phyloP scores from a whole-genome alignment of 768 basidiomycete species.

The Exsudoporus frostii region DNA sequence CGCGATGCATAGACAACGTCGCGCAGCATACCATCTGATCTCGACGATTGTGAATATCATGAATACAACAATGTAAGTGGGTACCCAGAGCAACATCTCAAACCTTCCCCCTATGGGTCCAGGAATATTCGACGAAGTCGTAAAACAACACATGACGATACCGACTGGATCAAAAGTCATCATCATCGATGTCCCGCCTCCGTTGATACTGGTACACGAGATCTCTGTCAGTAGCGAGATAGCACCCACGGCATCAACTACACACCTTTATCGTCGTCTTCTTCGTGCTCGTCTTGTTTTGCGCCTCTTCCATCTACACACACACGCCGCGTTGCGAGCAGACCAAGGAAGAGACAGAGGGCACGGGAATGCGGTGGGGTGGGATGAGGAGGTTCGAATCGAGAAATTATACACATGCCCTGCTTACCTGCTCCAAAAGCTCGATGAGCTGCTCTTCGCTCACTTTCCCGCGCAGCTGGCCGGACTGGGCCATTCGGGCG shows the following conservation, averaged over 20 bases:
- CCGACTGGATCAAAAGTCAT: slow-evolving; percentile 40
- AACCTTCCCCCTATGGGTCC: too few species aligned
- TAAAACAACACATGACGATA: background rate
- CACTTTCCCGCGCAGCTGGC: slow-evolving; percentile 75
- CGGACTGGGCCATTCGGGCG: slow-evolving; percentile 77
- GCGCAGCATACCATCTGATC: background rate
- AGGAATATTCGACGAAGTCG: background rate
- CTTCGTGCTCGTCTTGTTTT: slow-evolving; percentile 46
- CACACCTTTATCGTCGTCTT: slow-evolving; percentile 61
- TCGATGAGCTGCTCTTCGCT: slow-evolving; percentile 81
- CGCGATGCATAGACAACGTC: background rate
- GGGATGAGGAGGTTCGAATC: background rate
- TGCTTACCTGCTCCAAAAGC: slow-evolving; percentile 74
- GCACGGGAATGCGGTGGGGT: background rate
- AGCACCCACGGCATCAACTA: background rate
- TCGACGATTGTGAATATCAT: background rate
- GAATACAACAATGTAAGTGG: background rate
- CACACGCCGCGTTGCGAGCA: slow-evolving; percentile 3
- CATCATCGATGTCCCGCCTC: slow-evolving; percentile 63
- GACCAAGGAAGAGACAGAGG: background rate
- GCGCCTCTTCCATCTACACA: slow-evolving; percentile 53
- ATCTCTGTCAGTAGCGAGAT: background rate
- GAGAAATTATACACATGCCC: background rate
- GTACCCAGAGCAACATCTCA: background rate
- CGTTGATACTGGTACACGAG: slow-evolving; percentile 50